These are phyloP conservation scores for Trichosphaerium sp. DNA, from an alignment of 78 protist genomes.

Conservation along the genomic window DNA sequence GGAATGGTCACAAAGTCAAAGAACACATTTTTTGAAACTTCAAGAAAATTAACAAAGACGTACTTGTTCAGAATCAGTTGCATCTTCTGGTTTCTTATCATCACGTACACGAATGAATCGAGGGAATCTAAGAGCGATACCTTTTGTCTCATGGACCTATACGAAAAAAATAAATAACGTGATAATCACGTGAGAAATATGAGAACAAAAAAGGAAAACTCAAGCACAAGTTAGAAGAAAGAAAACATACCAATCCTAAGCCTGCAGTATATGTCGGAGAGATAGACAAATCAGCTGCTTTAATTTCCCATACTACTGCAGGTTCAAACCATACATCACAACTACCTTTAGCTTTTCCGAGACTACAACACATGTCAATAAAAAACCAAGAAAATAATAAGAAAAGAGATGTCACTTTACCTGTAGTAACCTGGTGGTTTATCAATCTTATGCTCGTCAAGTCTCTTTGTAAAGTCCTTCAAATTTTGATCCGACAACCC, in stretches of 20 bases:
- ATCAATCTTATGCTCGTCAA: slow-evolving; percentile 19
- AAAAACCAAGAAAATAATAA: neutral
- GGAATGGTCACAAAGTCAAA: too few species aligned
- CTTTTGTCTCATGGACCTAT: slow-evolving; percentile 65
- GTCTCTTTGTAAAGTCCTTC: neutral
- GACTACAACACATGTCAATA: neutral
- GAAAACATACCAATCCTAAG: slow-evolving; percentile 23
- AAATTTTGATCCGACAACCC: slow-evolving; percentile 82
- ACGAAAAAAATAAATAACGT: neutral
- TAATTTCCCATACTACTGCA: slow-evolving; percentile 87
- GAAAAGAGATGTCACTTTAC: neutral
- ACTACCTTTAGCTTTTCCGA: neutral
- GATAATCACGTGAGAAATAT: neutral
- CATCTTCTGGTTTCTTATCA: slow-evolving; percentile 89
- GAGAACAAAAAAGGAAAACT: neutral
- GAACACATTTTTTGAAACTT: neutral
- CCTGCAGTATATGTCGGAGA: slow-evolving; percentile 76
- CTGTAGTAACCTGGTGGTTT: slow-evolving; percentile 27
- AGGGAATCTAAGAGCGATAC: slow-evolving; percentile 97
- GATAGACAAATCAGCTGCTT: slow-evolving; percentile 83
- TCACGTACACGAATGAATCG: slow-evolving; percentile 88
- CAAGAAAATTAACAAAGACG: neutral
- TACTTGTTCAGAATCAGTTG: slow-evolving; percentile 80
- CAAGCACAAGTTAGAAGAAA: too few species aligned
- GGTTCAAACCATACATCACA: slow-evolving; percentile 91